Conservation (phyloP, 2,329 filamentous ascomycete genomes). For the Pseudogymnoascus destructans region DNA sequence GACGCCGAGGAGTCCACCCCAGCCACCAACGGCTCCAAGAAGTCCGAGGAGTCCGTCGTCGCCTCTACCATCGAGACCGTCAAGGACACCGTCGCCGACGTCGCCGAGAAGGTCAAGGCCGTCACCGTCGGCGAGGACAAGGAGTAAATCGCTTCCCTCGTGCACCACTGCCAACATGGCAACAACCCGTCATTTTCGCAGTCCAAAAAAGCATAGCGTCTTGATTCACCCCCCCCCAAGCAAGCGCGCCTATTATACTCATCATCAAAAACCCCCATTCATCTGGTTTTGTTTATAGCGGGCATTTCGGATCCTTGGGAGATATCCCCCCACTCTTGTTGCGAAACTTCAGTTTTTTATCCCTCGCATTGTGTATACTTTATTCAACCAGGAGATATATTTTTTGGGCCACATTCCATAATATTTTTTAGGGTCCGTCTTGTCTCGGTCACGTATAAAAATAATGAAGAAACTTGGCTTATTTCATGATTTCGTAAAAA, state of each 20-base stretch:
- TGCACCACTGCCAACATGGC: neutral
- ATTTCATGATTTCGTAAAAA: conserved; percentile 7
- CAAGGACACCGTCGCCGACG: conserved; percentile 45
- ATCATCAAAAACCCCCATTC: neutral
- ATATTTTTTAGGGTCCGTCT: conserved; percentile 6
- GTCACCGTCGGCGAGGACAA: conserved; percentile 43
- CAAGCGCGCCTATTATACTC: neutral
- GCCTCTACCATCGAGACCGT: conserved; percentile 21
- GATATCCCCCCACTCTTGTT: neutral
- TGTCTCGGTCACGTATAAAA: neutral
- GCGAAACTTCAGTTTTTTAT: conserved; percentile 2
- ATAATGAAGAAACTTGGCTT: neutral
- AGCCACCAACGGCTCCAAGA: conserved; percentile 22
- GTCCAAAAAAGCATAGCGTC: neutral
- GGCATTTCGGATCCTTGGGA: conserved; percentile 7
- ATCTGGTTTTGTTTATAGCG: conserved; percentile 1
- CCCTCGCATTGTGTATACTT: conserved; percentile 7
- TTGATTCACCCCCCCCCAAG: neutral
- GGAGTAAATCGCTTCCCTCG: conserved; percentile 18
- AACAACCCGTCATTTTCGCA: neutral
- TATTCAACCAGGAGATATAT: conserved; percentile 6
- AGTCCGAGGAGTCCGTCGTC: neutral
- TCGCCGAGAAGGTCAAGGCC: conserved; percentile 45
- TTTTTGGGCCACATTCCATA: conserved; percentile 10
- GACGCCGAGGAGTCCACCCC: conserved; percentile 51